These are phyloP conservation scores for Colletotrichum horii DNA, from an alignment of 2,329 filamentous ascomycete species.

Conservation along the genomic window DNA sequence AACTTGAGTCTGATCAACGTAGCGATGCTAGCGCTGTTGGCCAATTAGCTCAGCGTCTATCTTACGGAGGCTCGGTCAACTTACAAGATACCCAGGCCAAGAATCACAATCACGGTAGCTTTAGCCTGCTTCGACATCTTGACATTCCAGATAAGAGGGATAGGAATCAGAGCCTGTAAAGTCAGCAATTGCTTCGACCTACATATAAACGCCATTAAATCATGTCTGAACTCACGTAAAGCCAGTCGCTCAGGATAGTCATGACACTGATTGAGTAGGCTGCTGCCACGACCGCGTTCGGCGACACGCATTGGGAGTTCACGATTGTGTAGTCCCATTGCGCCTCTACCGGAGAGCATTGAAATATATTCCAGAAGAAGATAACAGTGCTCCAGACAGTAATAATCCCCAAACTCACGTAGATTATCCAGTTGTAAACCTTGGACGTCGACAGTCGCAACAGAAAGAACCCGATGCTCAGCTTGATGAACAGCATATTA, in stretches of 20 bases:
- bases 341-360: constrained; percentile 54
- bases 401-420: constrained; percentile 50
- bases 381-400: constrained; percentile 50
- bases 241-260: constrained; percentile 59
- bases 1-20: constrained; percentile 58
- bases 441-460: constrained; percentile 50
- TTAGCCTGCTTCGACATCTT: constrained; percentile 59
- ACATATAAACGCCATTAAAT: not conserved
- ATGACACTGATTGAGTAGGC: constrained; percentile 58
- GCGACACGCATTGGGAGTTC: constrained; percentile 45
- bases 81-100: constrained; percentile 57
- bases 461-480: constrained; percentile 59
- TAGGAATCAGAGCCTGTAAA: constrained; percentile 51
- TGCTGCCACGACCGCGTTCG: constrained; percentile 48
- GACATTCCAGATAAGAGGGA: constrained; percentile 60
- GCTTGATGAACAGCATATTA: constrained; percentile 63
- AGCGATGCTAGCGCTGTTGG: constrained; percentile 55
- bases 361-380: constrained; percentile 59
- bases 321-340: constrained; percentile 59
- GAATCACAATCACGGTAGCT: constrained; percentile 53
- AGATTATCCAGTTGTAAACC: constrained; percentile 54
- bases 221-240: constrained; percentile 43
- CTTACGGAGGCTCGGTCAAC: constrained; percentile 5
- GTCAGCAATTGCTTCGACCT: not conserved
- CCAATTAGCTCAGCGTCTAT: not conserved